phyloP scores from a whole-genome alignment of 202 grass and related monocot species.

The Schoenoplectus triqueter region DNA sequence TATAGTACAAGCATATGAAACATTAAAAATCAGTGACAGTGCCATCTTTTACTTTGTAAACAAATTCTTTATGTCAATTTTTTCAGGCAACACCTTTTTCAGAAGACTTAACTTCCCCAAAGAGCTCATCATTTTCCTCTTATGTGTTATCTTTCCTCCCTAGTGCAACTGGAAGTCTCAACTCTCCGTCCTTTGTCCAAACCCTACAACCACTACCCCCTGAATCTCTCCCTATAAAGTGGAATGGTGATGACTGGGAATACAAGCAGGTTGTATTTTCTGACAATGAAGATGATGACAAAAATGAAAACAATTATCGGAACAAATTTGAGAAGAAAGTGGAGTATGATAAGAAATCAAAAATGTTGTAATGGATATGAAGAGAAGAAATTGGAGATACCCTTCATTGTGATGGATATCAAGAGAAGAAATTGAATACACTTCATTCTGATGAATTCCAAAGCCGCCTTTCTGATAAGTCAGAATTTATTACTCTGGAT shows the following conservation, averaged over 20 bases:
- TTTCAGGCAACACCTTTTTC: slow-evolving; percentile 52
- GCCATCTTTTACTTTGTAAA: neutral
- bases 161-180: slow-evolving; percentile 36
- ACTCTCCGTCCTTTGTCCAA: slow-evolving; percentile 24
- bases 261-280: slow-evolving; percentile 46
- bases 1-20: neutral
- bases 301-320: slow-evolving; percentile 23
- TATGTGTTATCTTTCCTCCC: slow-evolving; percentile 56
- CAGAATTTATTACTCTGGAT: slow-evolving; percentile 65
- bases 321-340: slow-evolving; percentile 35
- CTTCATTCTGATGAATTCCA: slow-evolving; percentile 31
- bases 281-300: slow-evolving; percentile 57
- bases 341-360: slow-evolving; percentile 32
- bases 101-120: slow-evolving; percentile 51
- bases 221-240: slow-evolving; percentile 54
- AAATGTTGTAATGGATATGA: slow-evolving; percentile 44
- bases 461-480: slow-evolving; percentile 71
- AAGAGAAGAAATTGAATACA: slow-evolving; percentile 52
- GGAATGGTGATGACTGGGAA: slow-evolving; percentile 51
- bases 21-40: neutral
- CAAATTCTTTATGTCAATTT: slow-evolving; percentile 18
- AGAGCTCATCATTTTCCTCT: slow-evolving; percentile 57
- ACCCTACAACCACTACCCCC: slow-evolving; percentile 48
- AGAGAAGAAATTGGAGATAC: slow-evolving; percentile 49
- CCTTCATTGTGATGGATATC: slow-evolving; percentile 23